phyloP scores from a whole-genome alignment of 2,329 filamentous ascomycete species.

The Tolypocladium nubicola region DNA sequence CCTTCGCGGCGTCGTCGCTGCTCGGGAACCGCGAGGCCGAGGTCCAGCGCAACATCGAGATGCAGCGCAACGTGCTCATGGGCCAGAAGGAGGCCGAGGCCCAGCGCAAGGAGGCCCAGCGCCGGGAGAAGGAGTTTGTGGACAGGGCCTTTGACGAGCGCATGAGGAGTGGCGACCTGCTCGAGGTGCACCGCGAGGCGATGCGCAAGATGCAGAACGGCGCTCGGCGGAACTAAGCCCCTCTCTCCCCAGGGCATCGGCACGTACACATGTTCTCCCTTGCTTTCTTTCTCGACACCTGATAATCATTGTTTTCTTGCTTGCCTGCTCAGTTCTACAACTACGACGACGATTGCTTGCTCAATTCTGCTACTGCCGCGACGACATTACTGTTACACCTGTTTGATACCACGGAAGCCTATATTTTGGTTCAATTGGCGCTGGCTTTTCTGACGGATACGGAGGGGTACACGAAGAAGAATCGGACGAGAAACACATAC shows the following conservation, averaged over 20 bases:
- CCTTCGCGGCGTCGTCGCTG: constrained; percentile 23
- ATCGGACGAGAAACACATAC: background rate
- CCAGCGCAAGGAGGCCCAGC: constrained; percentile 46
- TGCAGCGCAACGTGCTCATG: constrained; percentile 45
- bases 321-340: background rate
- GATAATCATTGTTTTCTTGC: background rate
- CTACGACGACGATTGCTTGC: background rate
- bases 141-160: constrained; percentile 59
- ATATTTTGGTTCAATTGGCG: background rate
- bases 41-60: constrained; percentile 38
- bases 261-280: background rate
- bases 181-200: constrained; percentile 67
- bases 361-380: background rate
- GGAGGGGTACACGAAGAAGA: background rate
- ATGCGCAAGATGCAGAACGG: constrained; percentile 64
- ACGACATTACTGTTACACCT: background rate
- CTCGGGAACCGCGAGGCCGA: constrained; percentile 26
- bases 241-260: too few species aligned
- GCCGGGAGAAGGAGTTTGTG: constrained; percentile 43
- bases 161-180: constrained; percentile 66
- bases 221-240: background rate
- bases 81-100: constrained; percentile 53
- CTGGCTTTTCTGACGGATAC: background rate
- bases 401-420: background rate
- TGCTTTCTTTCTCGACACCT: background rate